Evolutionary conservation across 805 yeast genomes (phyloP), one percentile per base, ranked within the genome.

Genomic region (Millerago galiae): DNA sequence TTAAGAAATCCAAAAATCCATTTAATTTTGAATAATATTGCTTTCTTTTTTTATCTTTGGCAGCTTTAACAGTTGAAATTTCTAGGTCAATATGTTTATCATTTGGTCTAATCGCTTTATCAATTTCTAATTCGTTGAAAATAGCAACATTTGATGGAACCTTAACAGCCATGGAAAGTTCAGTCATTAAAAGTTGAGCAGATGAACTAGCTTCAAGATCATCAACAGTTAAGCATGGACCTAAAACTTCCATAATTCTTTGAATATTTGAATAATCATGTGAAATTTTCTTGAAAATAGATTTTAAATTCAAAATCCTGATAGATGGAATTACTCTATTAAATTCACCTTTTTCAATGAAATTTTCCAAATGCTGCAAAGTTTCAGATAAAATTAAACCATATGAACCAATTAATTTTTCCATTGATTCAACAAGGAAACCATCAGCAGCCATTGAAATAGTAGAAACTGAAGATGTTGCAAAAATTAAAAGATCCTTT

Each of bases 371-470:
- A 3, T 70, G 64, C 8, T 66, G 65, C 18, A 88, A 61, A 2
- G 85, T 63, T 14, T 62, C 55, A 10, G 68, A 68, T 2, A 82
- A 60, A 30, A 87, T 72, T 2, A 72, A 57, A 15, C 74, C 68
- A 46, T 83, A 80, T 0, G 88, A 74, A 0, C 86, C 85, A 49
- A 79, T 71, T 4, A 91, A 65, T 44, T 83, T 77, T 51, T 79
- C 82, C 71, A 85, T 75, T 1, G 85, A 77, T 25, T 82, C 80
- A 2, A 77, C 72, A 43, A 93, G 62, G 2, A 83, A 74, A 0
- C 73, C 60, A 42, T 83, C 87, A 0, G 96, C 95, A 16, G 81
- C 74, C 9, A 71, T 66, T 1, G 88, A 73, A n/a, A 85, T 75
- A 4, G 79, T 79, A 0, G 81, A 66, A 55, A 86, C 91, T 1